These are phyloP conservation scores for Phaeoacremonium minimum DNA, from an alignment of 2,329 filamentous ascomycete species.

Conservation along the genomic window DNA sequence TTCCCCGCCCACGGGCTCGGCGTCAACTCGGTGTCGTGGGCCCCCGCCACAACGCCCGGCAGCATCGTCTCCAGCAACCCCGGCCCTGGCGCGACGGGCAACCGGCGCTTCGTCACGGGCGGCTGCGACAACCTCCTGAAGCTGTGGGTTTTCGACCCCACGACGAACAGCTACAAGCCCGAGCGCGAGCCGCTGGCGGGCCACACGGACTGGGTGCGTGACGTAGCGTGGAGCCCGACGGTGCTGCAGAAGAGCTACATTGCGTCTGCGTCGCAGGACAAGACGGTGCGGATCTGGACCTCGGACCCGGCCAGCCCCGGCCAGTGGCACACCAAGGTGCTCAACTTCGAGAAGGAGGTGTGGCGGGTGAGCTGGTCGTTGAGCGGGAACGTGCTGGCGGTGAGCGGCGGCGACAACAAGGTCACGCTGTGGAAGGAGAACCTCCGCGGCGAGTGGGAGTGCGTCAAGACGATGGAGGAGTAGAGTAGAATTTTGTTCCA, in stretches of 20 bases:
- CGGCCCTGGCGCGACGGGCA: constrained; percentile 53
- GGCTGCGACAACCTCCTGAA: constrained; percentile 92
- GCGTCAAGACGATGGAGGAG: constrained; percentile 93
- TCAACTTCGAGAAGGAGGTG: constrained; percentile 83
- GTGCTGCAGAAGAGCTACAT: constrained; percentile 96
- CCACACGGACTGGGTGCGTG: constrained; percentile 94
- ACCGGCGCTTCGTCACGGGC: constrained; percentile 87
- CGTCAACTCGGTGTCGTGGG: constrained; percentile 95
- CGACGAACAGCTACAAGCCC: constrained; percentile 57
- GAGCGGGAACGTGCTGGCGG: constrained; percentile 92
- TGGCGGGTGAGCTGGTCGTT: constrained; percentile 99
- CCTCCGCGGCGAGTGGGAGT: constrained; percentile 92
- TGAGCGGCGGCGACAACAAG: constrained; percentile 92
- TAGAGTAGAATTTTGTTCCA: too few species aligned
- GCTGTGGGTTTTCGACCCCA: constrained; percentile 78
- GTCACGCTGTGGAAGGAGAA: constrained; percentile 99
- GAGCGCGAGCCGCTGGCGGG: constrained; percentile 66
- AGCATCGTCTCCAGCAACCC: constrained; percentile 74
- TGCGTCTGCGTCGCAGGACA: constrained; percentile 90
- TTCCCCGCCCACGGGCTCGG: constrained; percentile 91
- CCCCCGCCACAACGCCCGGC: constrained; percentile 78
- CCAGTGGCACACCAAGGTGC: constrained; percentile 80
- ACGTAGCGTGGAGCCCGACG: constrained; percentile 95
- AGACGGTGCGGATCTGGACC: constrained; percentile 97
- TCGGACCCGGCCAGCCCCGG: constrained; percentile 60